These are phyloP conservation scores for Phytophthora europaea DNA, from an alignment of 352 stramenopile genomes.

Conservation along the genomic window DNA sequence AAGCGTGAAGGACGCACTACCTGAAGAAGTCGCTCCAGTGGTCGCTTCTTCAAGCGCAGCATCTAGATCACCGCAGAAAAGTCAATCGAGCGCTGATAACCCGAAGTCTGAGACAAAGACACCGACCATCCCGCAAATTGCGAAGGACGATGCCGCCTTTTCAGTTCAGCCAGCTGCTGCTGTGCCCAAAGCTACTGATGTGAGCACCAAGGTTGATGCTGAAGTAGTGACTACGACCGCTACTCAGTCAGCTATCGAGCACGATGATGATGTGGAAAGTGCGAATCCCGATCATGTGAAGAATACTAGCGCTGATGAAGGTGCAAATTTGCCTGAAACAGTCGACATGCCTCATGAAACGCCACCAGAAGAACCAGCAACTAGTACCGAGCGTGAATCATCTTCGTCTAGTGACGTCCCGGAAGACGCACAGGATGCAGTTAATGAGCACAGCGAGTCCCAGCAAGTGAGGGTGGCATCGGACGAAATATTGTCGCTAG, in stretches of 20 bases:
- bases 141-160: neutral
- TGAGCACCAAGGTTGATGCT: neutral
- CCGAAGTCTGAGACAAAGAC: constrained; percentile 3
- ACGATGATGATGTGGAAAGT: neutral
- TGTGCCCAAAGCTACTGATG: neutral
- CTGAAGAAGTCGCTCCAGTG: constrained; percentile 1
- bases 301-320: neutral
- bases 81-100: constrained; percentile 7
- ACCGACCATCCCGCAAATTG: neutral
- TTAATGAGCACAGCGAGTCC: constrained; percentile 4
- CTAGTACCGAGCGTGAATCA: constrained; percentile 22
- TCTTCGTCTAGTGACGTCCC: constrained; percentile 21
- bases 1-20: constrained; percentile 16
- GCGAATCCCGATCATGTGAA: neutral
- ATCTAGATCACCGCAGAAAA: constrained; percentile 17
- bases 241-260: neutral
- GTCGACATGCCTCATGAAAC: neutral
- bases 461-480: neutral
- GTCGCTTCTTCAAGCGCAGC: constrained; percentile 6
- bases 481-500: constrained; percentile 14
- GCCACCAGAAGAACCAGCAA: neutral
- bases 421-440: constrained; percentile 5
- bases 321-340: neutral
- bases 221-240: neutral
- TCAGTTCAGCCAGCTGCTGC: neutral